Base-by-base conservation (phyloP, 2,329 filamentous ascomycete genomes). In the Lecanicillium sp. region DNA sequence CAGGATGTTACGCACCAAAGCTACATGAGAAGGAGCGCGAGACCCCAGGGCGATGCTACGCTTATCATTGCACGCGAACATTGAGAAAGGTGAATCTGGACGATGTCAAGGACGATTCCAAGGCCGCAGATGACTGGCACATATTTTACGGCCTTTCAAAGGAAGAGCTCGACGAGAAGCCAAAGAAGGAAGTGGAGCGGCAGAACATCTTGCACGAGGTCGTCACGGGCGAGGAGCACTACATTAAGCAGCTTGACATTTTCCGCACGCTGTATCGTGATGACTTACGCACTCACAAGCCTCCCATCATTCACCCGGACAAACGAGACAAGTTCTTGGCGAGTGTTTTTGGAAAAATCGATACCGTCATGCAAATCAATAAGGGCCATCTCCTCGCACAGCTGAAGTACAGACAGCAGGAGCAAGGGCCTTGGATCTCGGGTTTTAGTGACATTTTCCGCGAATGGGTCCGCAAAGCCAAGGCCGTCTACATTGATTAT, bases 361-460 rank as follows among this genome's bases (percentile, higher is more conserved):
- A 96, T 47, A 78, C 80, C 0, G 85, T 98, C 27, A 85, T 90
- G 54, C 79, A 83, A 48, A 87, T 89, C 50, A 96, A 96, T 60
- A 92, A 94, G 58, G 89, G 95, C 45, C 83, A 92, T 57, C 73
- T 98, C 15, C 67, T 98, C 17, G 84, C 90, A 2, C 90, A 95
- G 58, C 75, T 98, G 51, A 96, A 96, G 55, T 98, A 96, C 57
- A 80, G 92, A 18, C 92, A 98, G 58, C 85, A 92, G 53, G 92
- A 96, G 56, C 90, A 98, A 63, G 92, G 92, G 0, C 92, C 92
- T 0, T 98, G 88, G 80, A 82, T 98, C 42, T 71, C 77, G 11
- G 92, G 92, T 3, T 95, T 95, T 62, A 95, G 89, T 56, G 92
- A 96, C 54, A 86, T 98, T 35, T 96, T 98, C 68, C 74, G 92